A percentile compares a stretch with the other conserved stretches of the same genome.
phyloP scores from a whole-genome alignment of 257 asterid species.

The Dorcoceras hygrometricum region DNA sequence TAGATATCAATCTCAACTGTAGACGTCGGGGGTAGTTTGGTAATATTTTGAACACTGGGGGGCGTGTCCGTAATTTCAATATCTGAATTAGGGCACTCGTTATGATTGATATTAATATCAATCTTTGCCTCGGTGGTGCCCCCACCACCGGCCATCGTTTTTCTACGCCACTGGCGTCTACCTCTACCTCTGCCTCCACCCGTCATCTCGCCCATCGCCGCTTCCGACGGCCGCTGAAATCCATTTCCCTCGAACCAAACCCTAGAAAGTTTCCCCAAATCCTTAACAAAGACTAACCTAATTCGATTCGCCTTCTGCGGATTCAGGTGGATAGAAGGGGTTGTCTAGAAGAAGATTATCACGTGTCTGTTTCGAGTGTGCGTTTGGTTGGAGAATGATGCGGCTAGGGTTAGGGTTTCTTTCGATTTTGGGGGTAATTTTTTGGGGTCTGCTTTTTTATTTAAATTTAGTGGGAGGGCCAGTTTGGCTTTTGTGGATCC shows the following conservation, averaged over 20 bases:
- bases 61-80: constrained; percentile 59
- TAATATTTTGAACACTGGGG: constrained; percentile 38
- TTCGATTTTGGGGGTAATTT: constrained; percentile 48
- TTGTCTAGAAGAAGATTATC: constrained; percentile 21
- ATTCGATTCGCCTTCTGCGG: constrained; percentile 24
- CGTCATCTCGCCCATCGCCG: constrained; percentile 54
- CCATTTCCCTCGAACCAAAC: constrained; percentile 42
- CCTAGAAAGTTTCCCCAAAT: constrained; percentile 25
- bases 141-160: constrained; percentile 58
- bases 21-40: constrained; percentile 45
- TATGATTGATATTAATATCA: constrained; percentile 21
- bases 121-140: constrained; percentile 42
- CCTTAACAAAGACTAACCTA: constrained; percentile 23
- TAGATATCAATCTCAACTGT: constrained; percentile 47
- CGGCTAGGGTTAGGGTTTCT: constrained; percentile 89
- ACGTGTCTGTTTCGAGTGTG: constrained; percentile 20
- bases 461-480: constrained; percentile 36
- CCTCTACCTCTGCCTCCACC: constrained; percentile 54
- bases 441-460: constrained; percentile 29
- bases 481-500: constrained; percentile 38
- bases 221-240: constrained; percentile 51
- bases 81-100: constrained; percentile 42
- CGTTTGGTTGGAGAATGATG: constrained; percentile 28
- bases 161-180: constrained; percentile 64
- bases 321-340: constrained; percentile 23